A percentile compares a stretch with the other conserved stretches of the same genome.
Conservation (phyloP, 2,329 filamentous ascomycete genomes). For the Meredithiella fracta region DNA sequence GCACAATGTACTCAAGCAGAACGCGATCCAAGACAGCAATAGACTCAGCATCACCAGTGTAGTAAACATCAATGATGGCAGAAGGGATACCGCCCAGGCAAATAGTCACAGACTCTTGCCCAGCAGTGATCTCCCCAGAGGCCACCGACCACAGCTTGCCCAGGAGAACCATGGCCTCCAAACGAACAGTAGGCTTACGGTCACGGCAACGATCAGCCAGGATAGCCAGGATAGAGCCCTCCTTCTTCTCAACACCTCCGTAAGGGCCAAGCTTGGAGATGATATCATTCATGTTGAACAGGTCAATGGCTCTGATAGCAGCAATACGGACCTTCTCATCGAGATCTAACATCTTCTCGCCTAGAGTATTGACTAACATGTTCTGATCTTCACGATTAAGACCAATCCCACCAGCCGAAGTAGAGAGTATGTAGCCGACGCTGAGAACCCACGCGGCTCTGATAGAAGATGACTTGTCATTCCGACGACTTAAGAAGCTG, state of each 20-base stretch:
- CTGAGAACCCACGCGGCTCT: slow-evolving; percentile 75
- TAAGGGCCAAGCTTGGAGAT: slow-evolving; percentile 63
- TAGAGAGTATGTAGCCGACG: slow-evolving; percentile 73
- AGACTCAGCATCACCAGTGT: slow-evolving; percentile 75
- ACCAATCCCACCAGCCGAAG: slow-evolving; percentile 78
- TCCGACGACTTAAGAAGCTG: slow-evolving; percentile 66
- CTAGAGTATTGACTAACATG: slow-evolving; percentile 54
- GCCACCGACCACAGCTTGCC: slow-evolving; percentile 89
- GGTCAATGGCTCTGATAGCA: slow-evolving; percentile 69
- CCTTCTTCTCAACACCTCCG: slow-evolving; percentile 59
- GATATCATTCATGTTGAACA: slow-evolving; percentile 66
- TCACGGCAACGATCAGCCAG: slow-evolving; percentile 82
- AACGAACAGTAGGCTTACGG: slow-evolving; percentile 61
- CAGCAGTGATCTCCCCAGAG: slow-evolving; percentile 67
- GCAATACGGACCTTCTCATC: slow-evolving; percentile 86
- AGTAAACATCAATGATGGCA: slow-evolving; percentile 72
- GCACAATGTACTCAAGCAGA: slow-evolving; percentile 75
- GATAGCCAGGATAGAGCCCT: slow-evolving; percentile 63
- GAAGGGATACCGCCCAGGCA: slow-evolving; percentile 72
- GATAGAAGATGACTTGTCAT: slow-evolving; percentile 72
- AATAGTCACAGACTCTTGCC: slow-evolving; percentile 56
- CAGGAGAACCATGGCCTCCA: slow-evolving; percentile 71
- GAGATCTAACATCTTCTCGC: slow-evolving; percentile 67
- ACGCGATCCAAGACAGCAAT: slow-evolving; percentile 73
- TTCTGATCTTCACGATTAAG: slow-evolving; percentile 69